Evolutionary conservation across 768 basidiomycete genomes (phyloP), one percentile per base, ranked within the genome.

Genomic region (Termitomyces sp.): DNA sequence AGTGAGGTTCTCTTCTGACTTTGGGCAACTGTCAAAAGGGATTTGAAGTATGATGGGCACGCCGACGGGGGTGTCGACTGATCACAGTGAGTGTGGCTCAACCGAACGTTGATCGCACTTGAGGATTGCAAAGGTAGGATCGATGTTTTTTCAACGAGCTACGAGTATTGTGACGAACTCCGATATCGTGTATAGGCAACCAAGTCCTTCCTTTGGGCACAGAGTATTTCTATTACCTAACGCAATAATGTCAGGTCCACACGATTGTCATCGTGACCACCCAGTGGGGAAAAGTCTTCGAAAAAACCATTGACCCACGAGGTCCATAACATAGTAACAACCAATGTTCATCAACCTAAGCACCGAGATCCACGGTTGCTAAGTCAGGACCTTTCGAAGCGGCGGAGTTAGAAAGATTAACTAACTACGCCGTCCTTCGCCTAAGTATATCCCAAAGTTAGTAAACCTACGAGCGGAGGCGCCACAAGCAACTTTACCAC

Each of bases 401-500:
- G 52, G 12, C 10, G n/a, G n/a, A 16, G 29, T 32, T 10, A 23
- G 9, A 16, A 23, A 7, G n/a, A 17, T 19, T 42, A 53, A 41
- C 41, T 29, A 32, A 53, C 21, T 53, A 41, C 38, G 52, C 52
- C 52, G 11, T 53, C 31, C 11, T 53, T 32, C 3, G 29, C 31
- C 52, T 53, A n/a, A n/a, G n/a, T n/a, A 32, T 31, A 11, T 6
- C 29, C 17, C 31, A 31, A 32, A 11, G 19, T 40, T 40, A 40
- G 37, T 19, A n/a, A 14, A 29, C 44, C 17, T n/a, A 40, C 37
- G n/a, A 25, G 5, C n/a, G 12, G 27, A 38, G 11, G n/a, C 17
- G 5, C 1, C 50, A 40, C 21, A 19, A 23, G 5, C 50, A 51
- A 25, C 60, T 63, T 32, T 25, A 69, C 68, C 41, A 65, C 12